Percentiles rank a stretch among this genome's conserved stretches.
These are phyloP conservation scores for Rhodotorula sp. DNA, from an alignment of 1,284 basidiomycete genomes.

Conservation along the genomic window DNA sequence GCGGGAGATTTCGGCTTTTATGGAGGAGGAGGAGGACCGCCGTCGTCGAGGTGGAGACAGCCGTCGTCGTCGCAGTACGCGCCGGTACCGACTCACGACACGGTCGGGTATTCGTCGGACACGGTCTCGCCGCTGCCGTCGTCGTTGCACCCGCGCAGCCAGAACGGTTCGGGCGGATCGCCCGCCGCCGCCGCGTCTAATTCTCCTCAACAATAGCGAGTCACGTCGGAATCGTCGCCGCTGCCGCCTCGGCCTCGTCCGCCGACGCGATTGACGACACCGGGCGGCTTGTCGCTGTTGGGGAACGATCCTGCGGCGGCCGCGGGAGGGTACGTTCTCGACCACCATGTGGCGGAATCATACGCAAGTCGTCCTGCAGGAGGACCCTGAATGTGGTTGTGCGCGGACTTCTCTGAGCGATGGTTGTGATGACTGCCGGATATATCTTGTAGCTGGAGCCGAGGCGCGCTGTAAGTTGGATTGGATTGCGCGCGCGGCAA, in stretches of 20 bases:
- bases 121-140: neutral
- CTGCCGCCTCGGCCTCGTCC: neutral
- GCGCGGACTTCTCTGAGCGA: no score
- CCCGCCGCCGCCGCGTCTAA: neutral
- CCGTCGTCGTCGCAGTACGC: neutral
- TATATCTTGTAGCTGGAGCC: no score
- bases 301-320: neutral
- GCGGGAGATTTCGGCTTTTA: neutral
- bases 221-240: neutral
- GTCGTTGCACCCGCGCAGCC: no score
- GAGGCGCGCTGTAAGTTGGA: no score
- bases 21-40: neutral
- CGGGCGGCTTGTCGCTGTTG: neutral
- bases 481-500: no score
- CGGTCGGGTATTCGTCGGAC: neutral
- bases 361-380: no score
- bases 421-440: no score
- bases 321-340: neutral
- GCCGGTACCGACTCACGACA: neutral
- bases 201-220: neutral
- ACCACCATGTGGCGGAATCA: no score
- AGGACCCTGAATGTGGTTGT: no score
- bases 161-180: neutral
- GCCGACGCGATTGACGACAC: constrained; percentile 15
- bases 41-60: neutral